phyloP scores from a whole-genome alignment of 2,329 filamentous ascomycete species.

The Fusarium sp. region DNA sequence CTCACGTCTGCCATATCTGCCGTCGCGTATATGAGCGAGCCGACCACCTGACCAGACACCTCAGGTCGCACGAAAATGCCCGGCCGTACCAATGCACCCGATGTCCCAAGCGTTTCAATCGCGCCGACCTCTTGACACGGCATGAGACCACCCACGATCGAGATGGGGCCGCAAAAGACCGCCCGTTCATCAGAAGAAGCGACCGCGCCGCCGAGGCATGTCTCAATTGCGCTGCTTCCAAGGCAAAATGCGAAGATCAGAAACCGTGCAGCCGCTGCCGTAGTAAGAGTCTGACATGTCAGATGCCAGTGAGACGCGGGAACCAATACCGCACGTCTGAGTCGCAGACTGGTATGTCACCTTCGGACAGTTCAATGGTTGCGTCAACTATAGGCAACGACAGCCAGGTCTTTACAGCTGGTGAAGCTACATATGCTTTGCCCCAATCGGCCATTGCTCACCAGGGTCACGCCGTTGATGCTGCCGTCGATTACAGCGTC shows the following conservation, averaged over 20 bases:
- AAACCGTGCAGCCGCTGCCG: constrained; percentile 44
- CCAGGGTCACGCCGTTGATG: constrained; percentile 28
- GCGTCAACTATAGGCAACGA: constrained; percentile 34
- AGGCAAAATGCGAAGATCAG: constrained; percentile 44
- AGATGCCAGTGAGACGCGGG: constrained; percentile 41
- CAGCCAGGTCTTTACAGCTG: constrained; percentile 23
- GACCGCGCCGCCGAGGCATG: constrained; percentile 43
- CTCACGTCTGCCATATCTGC: constrained; percentile 44
- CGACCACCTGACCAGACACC: constrained; percentile 42
- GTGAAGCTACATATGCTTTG: constrained; percentile 28
- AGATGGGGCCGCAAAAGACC: constrained; percentile 41
- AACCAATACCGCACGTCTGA: constrained; percentile 43
- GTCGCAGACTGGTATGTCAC: constrained; percentile 38
- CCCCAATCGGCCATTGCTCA: constrained; percentile 19
- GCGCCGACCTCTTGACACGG: constrained; percentile 41
- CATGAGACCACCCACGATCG: constrained; percentile 44
- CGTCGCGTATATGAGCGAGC: constrained; percentile 43
- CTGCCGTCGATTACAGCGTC: constrained; percentile 24
- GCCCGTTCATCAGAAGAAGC: constrained; percentile 41
- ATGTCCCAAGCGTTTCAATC: constrained; percentile 44
- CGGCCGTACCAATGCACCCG: constrained; percentile 44
- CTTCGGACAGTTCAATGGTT: constrained; percentile 38
- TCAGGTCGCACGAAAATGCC: constrained; percentile 43
- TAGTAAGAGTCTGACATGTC: constrained; percentile 40
- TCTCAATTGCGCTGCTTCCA: constrained; percentile 43